Evolutionary conservation across 192 early-diverging fungal genomes (phyloP), one percentile per base, ranked within the genome.

Genomic region (Coemansia guatemalensis): DNA sequence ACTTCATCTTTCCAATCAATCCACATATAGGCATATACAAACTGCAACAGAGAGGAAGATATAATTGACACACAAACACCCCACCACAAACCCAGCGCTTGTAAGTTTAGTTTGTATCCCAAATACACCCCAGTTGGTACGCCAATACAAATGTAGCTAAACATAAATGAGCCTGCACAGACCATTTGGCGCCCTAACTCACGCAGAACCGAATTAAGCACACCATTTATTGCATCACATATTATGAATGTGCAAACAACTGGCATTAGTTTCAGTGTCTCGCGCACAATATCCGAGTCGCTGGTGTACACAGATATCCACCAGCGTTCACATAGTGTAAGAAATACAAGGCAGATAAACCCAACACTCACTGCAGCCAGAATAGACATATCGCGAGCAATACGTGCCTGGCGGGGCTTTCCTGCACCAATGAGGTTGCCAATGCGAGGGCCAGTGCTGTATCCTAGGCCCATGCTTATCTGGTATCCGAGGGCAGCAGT

Each of bases 381-480:
- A 26, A 90, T 61, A 6, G 86, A 78, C 41, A 81, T 67, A 8
- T 74, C 60, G n/a, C 77, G 61, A 0, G 87, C 67, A 91, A 62
- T 91, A 75, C 81, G 80, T 5, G 90, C 88, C 22, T 82, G 78
- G 1, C 64, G 53, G 17, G 83, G 64, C 35, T 84, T 82, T 24
- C 61, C 82, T 33, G 84, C 85, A 2, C 90, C 89, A 18, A 90
- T 74, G 18, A 90, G 62, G 56, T 88, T 87, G 29, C 89, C 94
- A 30, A 95, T 87, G 17, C 94, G 83, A 30, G 89, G 91, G 7
- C 88, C 85, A 0, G 85, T 84, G 4, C 87, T 90, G 29, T 93
- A 86, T 6, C 87, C 77, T 6, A 95, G 73, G 1, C 91, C 92
- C 33, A 91, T 82, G 35, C 87, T 88, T 67, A 91, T 64, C 60